A percentile compares a stretch with the other conserved stretches of the same genome.
Conservation (phyloP, 306 rosid genomes). For the cucumber (Cucumis sativus) region Cucumber_9930_V3 NC_026656.2:20183001-20183500, state of each 20-base stretch:
- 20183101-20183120: conserved; percentile 73
- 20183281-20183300: conserved; percentile 26
- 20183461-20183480: conserved; percentile 16
- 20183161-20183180: conserved; percentile 68
- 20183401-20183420: conserved; percentile 57
- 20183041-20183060: conserved; percentile 14
- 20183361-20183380: conserved; percentile 40
- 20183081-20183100: conserved; percentile 74
- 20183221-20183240: conserved; percentile 47
- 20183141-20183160: conserved; percentile 65
- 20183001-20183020: conserved; percentile 75
- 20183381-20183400: conserved; percentile 63
- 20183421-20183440: conserved; percentile 22
- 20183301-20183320: conserved; percentile 71
- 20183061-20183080: conserved; percentile 27
- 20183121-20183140: conserved; percentile 69
- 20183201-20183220: conserved; percentile 62
- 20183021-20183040: conserved; percentile 22
- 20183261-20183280: conserved; percentile 62
- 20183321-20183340: conserved; percentile 84
- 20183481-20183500: conserved; percentile 12
- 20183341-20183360: conserved; percentile 40
- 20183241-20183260: conserved; percentile 33
- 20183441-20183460: conserved; percentile 11
- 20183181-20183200: conserved; percentile 64